Evolutionary conservation across 2,329 filamentous ascomycete genomes (phyloP).

Genomic region (Apiospora aurea): DNA sequence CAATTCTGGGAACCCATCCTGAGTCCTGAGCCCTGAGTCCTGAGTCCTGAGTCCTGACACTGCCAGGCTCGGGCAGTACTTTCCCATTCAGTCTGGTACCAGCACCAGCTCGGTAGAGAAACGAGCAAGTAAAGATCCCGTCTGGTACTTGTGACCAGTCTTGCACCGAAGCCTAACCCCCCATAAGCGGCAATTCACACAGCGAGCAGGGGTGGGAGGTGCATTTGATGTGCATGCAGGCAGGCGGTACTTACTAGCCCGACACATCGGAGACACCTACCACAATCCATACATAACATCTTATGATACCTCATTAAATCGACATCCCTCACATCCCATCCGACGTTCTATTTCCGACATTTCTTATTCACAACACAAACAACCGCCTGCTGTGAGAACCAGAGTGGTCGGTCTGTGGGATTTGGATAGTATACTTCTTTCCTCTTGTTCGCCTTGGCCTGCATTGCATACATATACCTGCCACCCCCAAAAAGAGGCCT

Average conservation of each 20-base stretch:
- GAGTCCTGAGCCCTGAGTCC: not conserved
- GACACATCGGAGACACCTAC: not conserved
- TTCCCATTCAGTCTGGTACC: conserved; percentile 17
- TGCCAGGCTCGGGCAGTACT: conserved; percentile 9
- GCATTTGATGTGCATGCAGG: not conserved
- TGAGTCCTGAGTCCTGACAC: not conserved
- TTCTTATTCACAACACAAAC: not conserved
- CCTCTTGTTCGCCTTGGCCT: not conserved
- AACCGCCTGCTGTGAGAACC: not conserved
- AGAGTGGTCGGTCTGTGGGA: not conserved
- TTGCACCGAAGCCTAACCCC: conserved; percentile 13
- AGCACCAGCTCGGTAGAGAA: not conserved
- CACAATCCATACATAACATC: conserved; percentile 20
- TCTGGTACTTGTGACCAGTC: conserved; percentile 18
- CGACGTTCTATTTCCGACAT: not conserved
- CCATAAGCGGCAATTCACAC: conserved; percentile 18
- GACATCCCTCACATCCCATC: conserved; percentile 10
- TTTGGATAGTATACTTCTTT: conserved; percentile 5
- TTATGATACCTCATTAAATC: conserved; percentile 18
- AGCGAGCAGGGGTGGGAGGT: not conserved
- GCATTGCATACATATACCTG: not conserved
- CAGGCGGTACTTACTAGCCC: not conserved
- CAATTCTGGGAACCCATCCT: conserved; percentile 2
- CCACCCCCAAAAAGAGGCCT: not conserved
- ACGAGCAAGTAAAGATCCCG: conserved; percentile 14